These are phyloP conservation scores for Triticum monococcum DNA, from an alignment of 176 grass and related monocot species.

Conservation along the genomic window DNA sequence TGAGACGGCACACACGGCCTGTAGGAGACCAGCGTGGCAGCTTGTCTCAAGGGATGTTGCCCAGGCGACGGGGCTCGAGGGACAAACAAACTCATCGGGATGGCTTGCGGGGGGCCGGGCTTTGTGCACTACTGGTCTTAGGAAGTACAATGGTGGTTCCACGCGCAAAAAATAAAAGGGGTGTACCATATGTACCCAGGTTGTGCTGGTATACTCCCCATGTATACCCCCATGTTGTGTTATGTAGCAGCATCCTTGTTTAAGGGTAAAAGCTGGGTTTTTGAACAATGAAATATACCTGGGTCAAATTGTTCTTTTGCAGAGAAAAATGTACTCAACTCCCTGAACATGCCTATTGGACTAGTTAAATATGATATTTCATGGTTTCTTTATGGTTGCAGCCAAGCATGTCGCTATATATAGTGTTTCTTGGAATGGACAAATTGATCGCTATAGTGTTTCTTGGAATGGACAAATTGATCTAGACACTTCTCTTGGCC, in stretches of 20 bases:
- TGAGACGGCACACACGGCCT: too few species aligned
- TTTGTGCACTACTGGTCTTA: too few species aligned
- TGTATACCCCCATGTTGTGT: constrained; percentile 11
- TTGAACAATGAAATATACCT: constrained; percentile 8
- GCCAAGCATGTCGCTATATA: not conserved
- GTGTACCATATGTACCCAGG: constrained; percentile 18
- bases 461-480: not conserved
- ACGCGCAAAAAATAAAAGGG: too few species aligned
- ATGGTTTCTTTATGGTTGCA: constrained; percentile 1
- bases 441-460: too few species aligned
- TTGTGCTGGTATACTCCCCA: constrained; percentile 13
- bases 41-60: too few species aligned
- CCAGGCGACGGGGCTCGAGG: too few species aligned
- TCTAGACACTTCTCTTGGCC: not conserved
- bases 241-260: constrained; percentile 30
- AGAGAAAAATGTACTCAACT: not conserved
- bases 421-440: not conserved
- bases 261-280: not conserved
- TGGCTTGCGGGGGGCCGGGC: too few species aligned
- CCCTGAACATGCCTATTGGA: not conserved
- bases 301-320: not conserved
- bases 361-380: not conserved
- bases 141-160: too few species aligned
- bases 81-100: too few species aligned
- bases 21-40: too few species aligned